A percentile compares a stretch with the other conserved stretches of the same genome.
Evolutionary conservation across 768 basidiomycete genomes (phyloP).

Genomic region (Agaricus subrufescens): DNA sequence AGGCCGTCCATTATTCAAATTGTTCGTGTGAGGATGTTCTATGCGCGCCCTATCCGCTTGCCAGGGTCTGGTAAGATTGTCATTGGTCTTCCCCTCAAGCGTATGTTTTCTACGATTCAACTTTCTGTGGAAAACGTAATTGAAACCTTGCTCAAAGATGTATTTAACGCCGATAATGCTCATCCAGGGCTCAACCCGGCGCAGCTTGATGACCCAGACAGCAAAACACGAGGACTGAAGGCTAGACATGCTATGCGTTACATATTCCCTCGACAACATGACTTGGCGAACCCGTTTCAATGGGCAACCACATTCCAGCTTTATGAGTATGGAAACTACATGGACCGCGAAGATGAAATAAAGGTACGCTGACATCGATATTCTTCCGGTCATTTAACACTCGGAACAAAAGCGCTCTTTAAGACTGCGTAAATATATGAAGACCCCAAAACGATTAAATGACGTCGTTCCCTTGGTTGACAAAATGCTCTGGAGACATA

Average conservation of each 20-base stretch:
- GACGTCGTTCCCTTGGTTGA: conserved; percentile 48
- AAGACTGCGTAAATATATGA: conserved; percentile 40
- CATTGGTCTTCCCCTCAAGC: conserved; percentile 64
- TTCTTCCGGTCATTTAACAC: background rate
- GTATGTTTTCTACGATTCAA: conserved; percentile 34
- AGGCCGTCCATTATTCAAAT: conserved; percentile 50
- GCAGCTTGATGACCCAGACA: conserved; percentile 21
- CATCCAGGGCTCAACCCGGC: background rate
- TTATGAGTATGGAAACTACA: conserved; percentile 43
- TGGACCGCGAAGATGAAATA: conserved; percentile 66
- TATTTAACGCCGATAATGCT: conserved; percentile 33
- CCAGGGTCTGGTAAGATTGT: conserved; percentile 44
- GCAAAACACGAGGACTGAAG: conserved; percentile 39
- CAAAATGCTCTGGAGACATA: conserved; percentile 61
- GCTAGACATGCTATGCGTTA: conserved; percentile 73
- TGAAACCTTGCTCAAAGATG: conserved; percentile 43
- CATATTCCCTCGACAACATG: conserved; percentile 80
- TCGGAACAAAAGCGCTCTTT: background rate
- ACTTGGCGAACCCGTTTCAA: conserved; percentile 56
- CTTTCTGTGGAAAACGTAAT: background rate
- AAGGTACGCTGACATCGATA: conserved; percentile 37
- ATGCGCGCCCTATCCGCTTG: conserved; percentile 53
- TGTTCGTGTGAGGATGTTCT: conserved; percentile 58
- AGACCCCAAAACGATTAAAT: conserved; percentile 70
- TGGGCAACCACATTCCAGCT: conserved; percentile 15